These are phyloP conservation scores for Incumbomyces delicatus DNA, from an alignment of 2,329 filamentous ascomycete genomes.

Conservation along the genomic window DNA sequence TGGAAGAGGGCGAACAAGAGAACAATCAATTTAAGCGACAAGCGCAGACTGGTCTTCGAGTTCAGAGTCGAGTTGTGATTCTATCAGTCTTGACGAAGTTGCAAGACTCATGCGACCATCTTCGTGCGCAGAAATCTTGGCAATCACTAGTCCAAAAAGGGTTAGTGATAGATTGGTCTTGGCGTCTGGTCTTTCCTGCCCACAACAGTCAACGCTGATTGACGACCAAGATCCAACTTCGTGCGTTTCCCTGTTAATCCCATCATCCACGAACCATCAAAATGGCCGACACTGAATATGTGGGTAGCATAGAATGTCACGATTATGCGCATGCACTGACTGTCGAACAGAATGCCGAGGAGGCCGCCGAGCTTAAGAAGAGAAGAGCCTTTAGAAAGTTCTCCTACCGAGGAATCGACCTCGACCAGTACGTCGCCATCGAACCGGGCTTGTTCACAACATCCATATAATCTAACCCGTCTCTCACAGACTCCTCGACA, in stretches of 20 bases:
- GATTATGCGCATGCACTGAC: conserved; percentile 12
- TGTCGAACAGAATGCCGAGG: conserved; percentile 71
- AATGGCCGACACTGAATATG: conserved; percentile 80
- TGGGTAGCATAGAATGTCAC: conserved; percentile 40
- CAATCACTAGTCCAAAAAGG: background rate
- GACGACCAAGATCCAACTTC: too few species aligned
- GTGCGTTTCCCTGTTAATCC: too few species aligned
- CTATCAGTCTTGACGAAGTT: background rate
- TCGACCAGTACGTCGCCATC: conserved; percentile 78
- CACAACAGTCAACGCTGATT: background rate
- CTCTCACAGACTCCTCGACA: conserved; percentile 77
- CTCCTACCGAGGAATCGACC: conserved; percentile 97
- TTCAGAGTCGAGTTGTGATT: conserved; percentile 42
- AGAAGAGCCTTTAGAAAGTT: conserved; percentile 99
- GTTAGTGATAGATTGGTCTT: background rate
- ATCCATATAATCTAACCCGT: conserved; percentile 17
- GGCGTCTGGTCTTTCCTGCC: background rate
- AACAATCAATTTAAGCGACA: conserved; percentile 99
- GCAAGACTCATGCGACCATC: background rate
- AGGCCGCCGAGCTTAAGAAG: conserved; percentile 99
- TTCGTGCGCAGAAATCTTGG: conserved; percentile 3
- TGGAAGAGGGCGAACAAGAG: conserved; percentile 39
- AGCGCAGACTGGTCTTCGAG: conserved; percentile 99
- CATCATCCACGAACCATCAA: conserved; percentile 9
- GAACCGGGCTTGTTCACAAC: conserved; percentile 7